Evolutionary conservation across 73 alveolate genomes (phyloP), one percentile per base, ranked within the genome.

Genomic region (Tetrahymena elliotti): DNA sequence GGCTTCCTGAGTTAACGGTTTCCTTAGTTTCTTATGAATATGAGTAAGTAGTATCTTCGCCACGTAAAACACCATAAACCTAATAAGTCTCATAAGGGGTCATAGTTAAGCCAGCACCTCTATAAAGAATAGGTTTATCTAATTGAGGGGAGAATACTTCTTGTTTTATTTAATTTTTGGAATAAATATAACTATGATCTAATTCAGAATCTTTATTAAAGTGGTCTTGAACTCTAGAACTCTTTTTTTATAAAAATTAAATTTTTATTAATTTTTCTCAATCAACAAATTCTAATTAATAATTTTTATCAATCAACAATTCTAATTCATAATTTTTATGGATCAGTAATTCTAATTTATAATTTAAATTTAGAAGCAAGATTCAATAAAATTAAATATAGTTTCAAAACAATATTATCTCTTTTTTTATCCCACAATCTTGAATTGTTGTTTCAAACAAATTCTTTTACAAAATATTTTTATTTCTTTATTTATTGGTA

Each of bases 31-130:
- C 88, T 68, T 68, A 68, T 22, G 92, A 27, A n/a, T 92, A 84
- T 39, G 96, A 88, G 40, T 84, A 47, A 33, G 95, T 94, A 36
- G 96, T 88, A 84, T 94, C 96, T 88, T 94, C 93, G n/a, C 96
- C 96, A 52, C 96, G 93, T 39, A 94, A 93, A 38, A 94, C 83
- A 20, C 96, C 96, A 84, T 88, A 94, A 22, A 94, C 96, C 31
- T 94, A 52, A 52, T 68, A 47, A 39, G 96, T 94, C 27, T 94
- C 96, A 52, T 94, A 94, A 18, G 96, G 96, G 1, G 96, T 84
- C 93, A 94, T 84, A 52, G 95, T 31, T 88, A 94, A 88, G 38
- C 95, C 96, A 47, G 95, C 95, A 40, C 96, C 96, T 47, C 82
- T 40, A 84, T 94, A 93, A 34, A 93, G 95, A 40, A 94, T 39